Conservation (phyloP, 2,329 filamentous ascomycete species). For the Neonectria ditissima region DNA sequence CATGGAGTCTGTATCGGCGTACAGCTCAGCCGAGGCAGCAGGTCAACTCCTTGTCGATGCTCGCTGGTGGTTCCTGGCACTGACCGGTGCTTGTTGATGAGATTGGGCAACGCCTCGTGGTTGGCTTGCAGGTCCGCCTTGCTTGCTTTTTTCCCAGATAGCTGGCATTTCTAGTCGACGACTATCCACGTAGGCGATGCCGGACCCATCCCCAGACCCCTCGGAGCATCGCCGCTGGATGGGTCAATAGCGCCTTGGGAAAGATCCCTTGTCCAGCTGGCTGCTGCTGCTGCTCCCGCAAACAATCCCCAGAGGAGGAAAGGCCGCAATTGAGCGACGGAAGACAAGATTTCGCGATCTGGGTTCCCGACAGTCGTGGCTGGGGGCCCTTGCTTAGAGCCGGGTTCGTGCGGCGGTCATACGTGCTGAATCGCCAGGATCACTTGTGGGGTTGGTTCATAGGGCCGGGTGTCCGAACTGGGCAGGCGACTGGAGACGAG, state of each 20-base stretch:
- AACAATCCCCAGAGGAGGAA: conserved; percentile 22
- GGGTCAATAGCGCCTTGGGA: conserved; percentile 10
- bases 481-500: conserved; percentile 17
- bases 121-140: conserved; percentile 36
- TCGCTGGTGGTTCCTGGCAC: background rate
- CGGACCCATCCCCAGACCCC: conserved; percentile 22
- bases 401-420: conserved; percentile 42
- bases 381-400: conserved; percentile 38
- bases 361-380: conserved; percentile 31
- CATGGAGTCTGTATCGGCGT: conserved; percentile 21
- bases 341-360: conserved; percentile 35
- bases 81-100: conserved; percentile 25
- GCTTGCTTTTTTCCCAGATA: conserved; percentile 44
- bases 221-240: conserved; percentile 12
- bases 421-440: conserved; percentile 33
- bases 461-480: conserved; percentile 28
- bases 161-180: conserved; percentile 30
- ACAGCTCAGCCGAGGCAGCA: conserved; percentile 35
- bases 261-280: conserved; percentile 23
- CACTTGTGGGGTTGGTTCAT: conserved; percentile 29
- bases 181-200: conserved; percentile 29
- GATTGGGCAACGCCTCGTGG: conserved; percentile 30
- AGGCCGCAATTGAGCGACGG: conserved; percentile 27
- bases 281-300: conserved; percentile 8
- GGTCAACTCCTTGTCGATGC: conserved; percentile 37